Evolutionary conservation across 768 basidiomycete species (phyloP).

Genomic region (Leccinum subgranulosum): DNA sequence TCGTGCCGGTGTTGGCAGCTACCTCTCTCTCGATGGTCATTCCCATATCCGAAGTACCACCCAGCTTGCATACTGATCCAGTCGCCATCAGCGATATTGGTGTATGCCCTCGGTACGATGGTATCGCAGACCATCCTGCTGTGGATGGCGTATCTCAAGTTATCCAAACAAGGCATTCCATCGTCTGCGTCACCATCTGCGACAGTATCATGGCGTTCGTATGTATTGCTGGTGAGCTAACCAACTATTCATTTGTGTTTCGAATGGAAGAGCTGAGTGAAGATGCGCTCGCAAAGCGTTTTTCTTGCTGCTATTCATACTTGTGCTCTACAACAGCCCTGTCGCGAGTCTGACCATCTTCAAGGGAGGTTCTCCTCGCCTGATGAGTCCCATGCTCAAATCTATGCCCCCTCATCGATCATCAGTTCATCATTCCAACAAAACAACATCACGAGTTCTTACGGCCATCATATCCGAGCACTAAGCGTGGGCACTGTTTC

Average conservation of each 20-base stretch:
- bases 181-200: conserved; percentile 23
- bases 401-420: too few relatives aligned
- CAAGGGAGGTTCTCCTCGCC: too few relatives aligned
- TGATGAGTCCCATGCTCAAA: too few relatives aligned
- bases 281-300: conserved; percentile 9
- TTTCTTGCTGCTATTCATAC: conserved; percentile 4
- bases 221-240: background rate
- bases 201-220: conserved; percentile 9
- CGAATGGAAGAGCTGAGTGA: background rate
- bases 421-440: too few relatives aligned
- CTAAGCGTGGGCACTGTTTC: too few relatives aligned
- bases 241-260: background rate
- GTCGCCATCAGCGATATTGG: background rate
- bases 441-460: too few relatives aligned
- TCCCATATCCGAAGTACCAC: conserved; percentile 12
- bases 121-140: conserved; percentile 17
- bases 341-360: conserved; percentile 4
- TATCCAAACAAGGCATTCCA: background rate
- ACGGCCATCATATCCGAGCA: too few relatives aligned
- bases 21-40: background rate
- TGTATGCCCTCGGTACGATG: conserved; percentile 7
- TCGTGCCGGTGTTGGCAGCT: background rate
- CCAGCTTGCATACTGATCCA: conserved; percentile 7
- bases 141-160: conserved; percentile 16
- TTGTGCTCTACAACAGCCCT: background rate